Base-by-base conservation (phyloP, 495 filamentous ascomycete species). In the Clohesyomyces aquaticus region DNA sequence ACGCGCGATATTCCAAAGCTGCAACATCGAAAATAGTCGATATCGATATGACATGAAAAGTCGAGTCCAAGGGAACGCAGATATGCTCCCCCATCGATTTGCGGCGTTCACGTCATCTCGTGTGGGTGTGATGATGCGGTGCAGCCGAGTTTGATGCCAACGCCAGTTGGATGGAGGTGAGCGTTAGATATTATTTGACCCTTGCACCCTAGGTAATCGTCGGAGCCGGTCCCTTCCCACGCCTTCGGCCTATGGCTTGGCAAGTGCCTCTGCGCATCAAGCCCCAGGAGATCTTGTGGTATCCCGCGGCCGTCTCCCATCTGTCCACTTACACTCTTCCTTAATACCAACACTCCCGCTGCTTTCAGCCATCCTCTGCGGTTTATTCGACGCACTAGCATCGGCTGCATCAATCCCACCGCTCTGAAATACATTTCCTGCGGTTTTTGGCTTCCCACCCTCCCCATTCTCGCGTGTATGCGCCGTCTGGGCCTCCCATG, bases 401-500 rank as follows among this genome's bases (percentile, higher is more conserved):
- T 61, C 61, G 42, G 45, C 66, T 56, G 55, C 66, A 68, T 68
- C 66, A 53, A 54, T 14, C 25, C n/a, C n/a, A 43, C 41, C 16
- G 26, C 26, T 22, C 27, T 22, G 16, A 63, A 53, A 19, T 18
- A 48, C 25, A 38, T 29, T 19, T 48, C 27, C 21, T 35, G 38
- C 46, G 0, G 21, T 47, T 65, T 59, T 62, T 32, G 26, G 54
- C 43, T 18, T 53, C 49, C 57, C 57, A 25, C 50, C 46, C 62
- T 43, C 22, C 22, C 56, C 26, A 29, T 62, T 61, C n/a, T 35
- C 50, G 61, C 61, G 43, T 65, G 61, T 59, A 58, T 66, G 51
- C 62, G 63, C 63, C 52, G 52, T 50, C 42, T 35, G 38, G 51
- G 62, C 63, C 58, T 62, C 63, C 54, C 58, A 70, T 70, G 63